Evolutionary conservation across 1,284 basidiomycete genomes (phyloP).

Genomic region (Moesziomyces antarcticus): DNA sequence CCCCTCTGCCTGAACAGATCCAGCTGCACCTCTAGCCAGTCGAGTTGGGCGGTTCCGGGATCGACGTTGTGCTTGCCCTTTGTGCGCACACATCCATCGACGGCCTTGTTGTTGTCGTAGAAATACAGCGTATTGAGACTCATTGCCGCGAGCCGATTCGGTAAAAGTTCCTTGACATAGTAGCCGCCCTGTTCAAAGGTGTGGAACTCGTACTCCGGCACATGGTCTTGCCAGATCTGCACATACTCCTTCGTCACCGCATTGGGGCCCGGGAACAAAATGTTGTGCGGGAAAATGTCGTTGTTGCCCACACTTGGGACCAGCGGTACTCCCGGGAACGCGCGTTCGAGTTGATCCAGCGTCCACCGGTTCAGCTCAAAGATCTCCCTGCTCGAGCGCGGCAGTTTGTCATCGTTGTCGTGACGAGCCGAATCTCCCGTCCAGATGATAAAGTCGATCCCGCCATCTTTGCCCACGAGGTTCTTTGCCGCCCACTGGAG

Average conservation of each 20-base stretch:
- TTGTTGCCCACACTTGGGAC: slow-evolving; percentile 82
- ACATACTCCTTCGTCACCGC: slow-evolving; percentile 75
- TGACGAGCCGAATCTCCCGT: slow-evolving; percentile 93
- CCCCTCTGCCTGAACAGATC: slow-evolving; percentile 77
- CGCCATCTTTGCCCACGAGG: slow-evolving; percentile 68
- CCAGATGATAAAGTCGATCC: slow-evolving; percentile 86
- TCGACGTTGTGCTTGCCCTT: slow-evolving; percentile 42
- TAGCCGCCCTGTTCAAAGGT: slow-evolving; percentile 75
- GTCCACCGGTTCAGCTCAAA: slow-evolving; percentile 79
- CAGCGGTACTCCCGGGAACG: slow-evolving; percentile 83
- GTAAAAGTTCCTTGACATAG: slow-evolving; percentile 83
- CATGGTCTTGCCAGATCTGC: slow-evolving; percentile 84
- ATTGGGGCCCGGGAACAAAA: slow-evolving; percentile 77
- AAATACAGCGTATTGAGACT: slow-evolving; percentile 92
- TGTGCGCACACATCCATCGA: slow-evolving; percentile 67
- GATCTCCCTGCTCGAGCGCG: slow-evolving; percentile 84
- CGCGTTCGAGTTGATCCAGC: slow-evolving; percentile 76
- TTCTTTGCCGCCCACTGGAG: slow-evolving; percentile 82
- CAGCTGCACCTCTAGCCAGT: slow-evolving; percentile 91
- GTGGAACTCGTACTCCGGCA: slow-evolving; percentile 83
- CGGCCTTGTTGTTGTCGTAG: slow-evolving; percentile 89
- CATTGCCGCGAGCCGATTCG: slow-evolving; percentile 80
- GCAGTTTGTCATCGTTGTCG: slow-evolving; percentile 83
- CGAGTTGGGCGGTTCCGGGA: slow-evolving; percentile 68
- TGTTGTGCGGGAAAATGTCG: slow-evolving; percentile 68